Base-by-base conservation (phyloP, 108 stramenopile genomes). In the Skeletonema marinoi region DNA sequence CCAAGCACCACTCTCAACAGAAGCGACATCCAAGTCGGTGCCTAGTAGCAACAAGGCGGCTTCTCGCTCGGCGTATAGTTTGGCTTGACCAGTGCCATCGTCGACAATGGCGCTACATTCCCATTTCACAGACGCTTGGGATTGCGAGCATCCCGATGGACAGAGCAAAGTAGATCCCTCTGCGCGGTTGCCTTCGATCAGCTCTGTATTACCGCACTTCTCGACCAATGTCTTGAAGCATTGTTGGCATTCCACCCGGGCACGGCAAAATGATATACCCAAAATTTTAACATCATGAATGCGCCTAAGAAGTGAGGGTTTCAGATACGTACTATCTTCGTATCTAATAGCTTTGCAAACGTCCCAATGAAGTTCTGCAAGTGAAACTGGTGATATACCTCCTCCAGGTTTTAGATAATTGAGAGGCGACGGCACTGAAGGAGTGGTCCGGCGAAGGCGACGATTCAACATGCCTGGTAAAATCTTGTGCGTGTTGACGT, bases 31-130 rank as follows among this genome's bases (percentile, higher is more conserved):
- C 30, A 71, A 50, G 58, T 48, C 36, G 70, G 67, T 58, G 41
- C 88, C 87, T 29, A 93, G 68, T 17, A 93, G 71, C 13, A 87
- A 65, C 62, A 91, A 44, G 1, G 95, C 92, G 11, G 83, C 84
- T 46, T 96, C 92, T 62, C 92, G 86, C 64, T 96, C 92, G n/a
- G 92, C 91, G 50, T 86, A 91, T 19, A 96, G 39, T 51, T 90
- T 93, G 44, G 90, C 90, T 75, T 92, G 92, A 21, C 92, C 95
- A 48, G 92, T 93, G 7, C 91, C 90, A 70, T 96, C 95, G 68
- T 96, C 92, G 30, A 93, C 64, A 48, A 90, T 69, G 6, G 89
- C 91, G 67, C 89, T 93, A 78, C 92, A 93, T 74, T 96, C 92
- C 95, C 95, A 96, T 68, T 87, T 86, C 19, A 96, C 71, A 61